Evolutionary conservation across 805 yeast genomes (phyloP).

Genomic region (Monosporozyma unispora): DNA sequence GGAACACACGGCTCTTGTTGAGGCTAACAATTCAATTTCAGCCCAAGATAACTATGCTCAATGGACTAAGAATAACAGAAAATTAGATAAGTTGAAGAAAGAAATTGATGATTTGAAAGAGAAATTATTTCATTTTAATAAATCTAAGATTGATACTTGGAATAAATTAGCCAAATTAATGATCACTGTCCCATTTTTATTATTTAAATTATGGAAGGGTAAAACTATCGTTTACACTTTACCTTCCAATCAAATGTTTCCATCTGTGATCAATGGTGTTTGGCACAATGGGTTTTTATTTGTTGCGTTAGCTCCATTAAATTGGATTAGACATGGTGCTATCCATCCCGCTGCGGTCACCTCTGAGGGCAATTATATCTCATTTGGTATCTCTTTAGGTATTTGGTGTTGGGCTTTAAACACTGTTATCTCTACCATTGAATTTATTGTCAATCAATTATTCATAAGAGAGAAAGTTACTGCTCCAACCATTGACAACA

Average conservation of each 20-base stretch:
- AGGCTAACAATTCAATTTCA: slow-evolving; percentile 50
- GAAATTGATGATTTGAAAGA: slow-evolving; percentile 40
- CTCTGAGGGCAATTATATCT: slow-evolving; percentile 4
- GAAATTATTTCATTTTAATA: slow-evolving; percentile 22
- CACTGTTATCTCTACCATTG: slow-evolving; percentile 22
- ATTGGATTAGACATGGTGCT: slow-evolving; percentile 6
- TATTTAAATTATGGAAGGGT: slow-evolving; percentile 28
- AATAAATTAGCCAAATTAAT: slow-evolving; percentile 14
- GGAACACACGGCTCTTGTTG: slow-evolving; percentile 40
- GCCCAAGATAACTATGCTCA: slow-evolving; percentile 93
- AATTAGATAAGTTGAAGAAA: slow-evolving; percentile 45
- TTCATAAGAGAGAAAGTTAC: slow-evolving; percentile 9
- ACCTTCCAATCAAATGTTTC: slow-evolving; percentile 24
- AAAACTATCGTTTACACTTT: slow-evolving; percentile 24
- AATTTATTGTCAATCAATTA: slow-evolving; percentile 20
- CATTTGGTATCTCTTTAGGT: slow-evolving; percentile 26
- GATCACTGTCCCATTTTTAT: slow-evolving; percentile 27
- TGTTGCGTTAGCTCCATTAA: slow-evolving; percentile 21
- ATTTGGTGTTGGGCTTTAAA: slow-evolving; percentile 30
- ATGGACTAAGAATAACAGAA: slow-evolving; percentile 88
- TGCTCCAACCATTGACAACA: not conserved
- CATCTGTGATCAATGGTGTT: slow-evolving; percentile 23
- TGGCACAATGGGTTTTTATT: slow-evolving; percentile 29
- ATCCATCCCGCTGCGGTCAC: not conserved
- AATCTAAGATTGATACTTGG: slow-evolving; percentile 3